Evolutionary conservation across 2,329 filamentous ascomycete genomes (phyloP), one percentile per base, ranked within the genome.

Genomic region (Hypoxylon sp.): DNA sequence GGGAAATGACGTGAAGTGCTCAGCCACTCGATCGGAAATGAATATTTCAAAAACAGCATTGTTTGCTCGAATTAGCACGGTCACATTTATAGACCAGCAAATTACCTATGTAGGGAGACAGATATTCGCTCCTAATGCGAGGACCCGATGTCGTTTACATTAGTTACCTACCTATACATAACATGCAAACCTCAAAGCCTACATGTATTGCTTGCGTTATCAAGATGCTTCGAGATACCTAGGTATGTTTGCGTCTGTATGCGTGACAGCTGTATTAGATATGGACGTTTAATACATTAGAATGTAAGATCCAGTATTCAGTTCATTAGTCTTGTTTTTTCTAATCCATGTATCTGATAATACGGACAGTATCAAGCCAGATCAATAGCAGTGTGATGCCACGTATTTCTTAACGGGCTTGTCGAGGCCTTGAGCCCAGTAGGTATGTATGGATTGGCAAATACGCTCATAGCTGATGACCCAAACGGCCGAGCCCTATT

Each of bases 1-100:
- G 19, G 21, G 53, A 56, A 47, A 56, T 56, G 43, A 47, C 43
- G 6, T 29, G 27, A 23, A 30, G 12, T 27, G 29, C 54, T 63
- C 48, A 63, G 54, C 54, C 61, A 60, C 21, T 12, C 1, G 16
- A 39, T 34, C 12, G 7, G 16, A 50, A 14, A 54, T 45, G 30
- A 45, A 43, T 29, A 21, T 14, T 41, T 34, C 21, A 8, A 57
- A 52, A 8, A 11, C 3, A 46, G 29, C 34, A 39, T 37, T 43
- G 9, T 47, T 57, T 39, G 12, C 12, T 43, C 25, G 25, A 12
- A 56, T 50, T 39, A 45, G 14, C 3, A 16, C 30, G 21, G 29
- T 30, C n/a, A n/a, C n/a, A n/a, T n/a, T n/a, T n/a, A n/a, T n/a
- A n/a, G n/a, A n/a, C 27, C 19, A 27, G 23, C 16, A 25, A 45